These are phyloP conservation scores for Ogataea glucozyma DNA, from an alignment of 805 yeast genomes.

Conservation along the genomic window DNA sequence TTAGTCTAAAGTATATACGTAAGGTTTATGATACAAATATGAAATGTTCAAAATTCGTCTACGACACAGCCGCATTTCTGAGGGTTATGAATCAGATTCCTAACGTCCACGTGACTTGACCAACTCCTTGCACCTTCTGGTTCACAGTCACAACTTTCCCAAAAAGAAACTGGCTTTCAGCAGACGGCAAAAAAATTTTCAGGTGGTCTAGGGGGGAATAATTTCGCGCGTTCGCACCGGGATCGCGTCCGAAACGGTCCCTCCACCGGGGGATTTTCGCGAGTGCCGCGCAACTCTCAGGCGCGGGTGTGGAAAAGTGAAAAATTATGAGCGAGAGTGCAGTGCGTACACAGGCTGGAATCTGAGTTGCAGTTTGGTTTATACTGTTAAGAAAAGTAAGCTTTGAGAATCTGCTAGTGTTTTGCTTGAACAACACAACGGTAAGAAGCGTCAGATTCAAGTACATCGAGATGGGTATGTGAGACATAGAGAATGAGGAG, in stretches of 20 bases:
- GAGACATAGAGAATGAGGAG: background rate
- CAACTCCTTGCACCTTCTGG: background rate
- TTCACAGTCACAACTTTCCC: background rate
- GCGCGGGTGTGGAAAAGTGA: background rate
- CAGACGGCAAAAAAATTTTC: background rate
- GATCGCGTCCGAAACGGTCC: background rate
- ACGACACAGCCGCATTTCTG: too few relatives aligned
- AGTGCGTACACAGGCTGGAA: slow-evolving; percentile 1
- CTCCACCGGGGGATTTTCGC: background rate
- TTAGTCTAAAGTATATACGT: background rate
- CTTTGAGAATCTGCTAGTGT: background rate
- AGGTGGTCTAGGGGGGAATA: too few relatives aligned
- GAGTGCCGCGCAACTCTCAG: background rate
- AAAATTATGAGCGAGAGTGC: slow-evolving; percentile 5
- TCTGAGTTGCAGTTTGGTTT: slow-evolving; percentile 6
- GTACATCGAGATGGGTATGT: slow-evolving; percentile 26
- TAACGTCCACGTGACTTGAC: background rate
- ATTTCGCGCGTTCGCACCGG: too few relatives aligned
- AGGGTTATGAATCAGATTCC: too few relatives aligned
- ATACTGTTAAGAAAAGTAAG: background rate
- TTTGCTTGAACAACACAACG: background rate
- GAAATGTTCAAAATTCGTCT: background rate
- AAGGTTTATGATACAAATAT: background rate
- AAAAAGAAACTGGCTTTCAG: background rate
- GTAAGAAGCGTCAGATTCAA: slow-evolving; percentile 6